These are phyloP conservation scores for Echium plantagineum DNA, from an alignment of 257 asterid species.

Conservation along the genomic window DNA sequence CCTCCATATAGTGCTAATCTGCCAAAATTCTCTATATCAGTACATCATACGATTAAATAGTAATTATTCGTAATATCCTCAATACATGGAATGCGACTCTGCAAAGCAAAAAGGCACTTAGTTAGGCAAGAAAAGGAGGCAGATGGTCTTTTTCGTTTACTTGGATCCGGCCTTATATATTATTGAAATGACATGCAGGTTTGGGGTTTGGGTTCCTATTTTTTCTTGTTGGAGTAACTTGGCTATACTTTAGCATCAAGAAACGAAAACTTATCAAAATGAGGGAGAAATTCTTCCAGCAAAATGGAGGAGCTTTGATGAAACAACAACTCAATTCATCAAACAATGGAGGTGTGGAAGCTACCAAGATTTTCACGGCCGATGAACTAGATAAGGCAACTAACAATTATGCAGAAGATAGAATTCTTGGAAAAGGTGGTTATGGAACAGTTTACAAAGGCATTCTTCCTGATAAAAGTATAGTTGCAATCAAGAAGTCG, in stretches of 20 bases:
- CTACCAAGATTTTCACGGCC: conserved; percentile 48
- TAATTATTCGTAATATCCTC: no score
- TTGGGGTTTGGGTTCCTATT: conserved; percentile 58
- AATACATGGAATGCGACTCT: no score
- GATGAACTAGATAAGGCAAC: conserved; percentile 54
- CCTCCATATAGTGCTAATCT: no score
- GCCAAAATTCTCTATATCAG: no score
- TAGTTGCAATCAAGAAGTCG: conserved; percentile 67
- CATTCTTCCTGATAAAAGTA: conserved; percentile 32
- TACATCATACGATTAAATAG: no score
- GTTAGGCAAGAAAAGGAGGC: not conserved
- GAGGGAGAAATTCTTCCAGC: conserved; percentile 58
- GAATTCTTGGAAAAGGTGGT: conserved; percentile 69
- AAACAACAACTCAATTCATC: no score
- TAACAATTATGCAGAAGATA: conserved; percentile 38
- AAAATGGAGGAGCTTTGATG: conserved; percentile 61
- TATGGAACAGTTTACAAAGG: conserved; percentile 71
- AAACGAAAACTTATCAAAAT: conserved; percentile 31
- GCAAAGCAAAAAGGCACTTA: no score
- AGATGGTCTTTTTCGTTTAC: not conserved
- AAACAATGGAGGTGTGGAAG: conserved; percentile 32
- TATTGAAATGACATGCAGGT: conserved; percentile 27
- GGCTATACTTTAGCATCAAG: conserved; percentile 47
- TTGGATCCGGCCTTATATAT: not conserved
- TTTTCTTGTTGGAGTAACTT: conserved; percentile 31